Conservation (phyloP, 208 protist genomes). For the Leishmania aethiopica region DNA sequence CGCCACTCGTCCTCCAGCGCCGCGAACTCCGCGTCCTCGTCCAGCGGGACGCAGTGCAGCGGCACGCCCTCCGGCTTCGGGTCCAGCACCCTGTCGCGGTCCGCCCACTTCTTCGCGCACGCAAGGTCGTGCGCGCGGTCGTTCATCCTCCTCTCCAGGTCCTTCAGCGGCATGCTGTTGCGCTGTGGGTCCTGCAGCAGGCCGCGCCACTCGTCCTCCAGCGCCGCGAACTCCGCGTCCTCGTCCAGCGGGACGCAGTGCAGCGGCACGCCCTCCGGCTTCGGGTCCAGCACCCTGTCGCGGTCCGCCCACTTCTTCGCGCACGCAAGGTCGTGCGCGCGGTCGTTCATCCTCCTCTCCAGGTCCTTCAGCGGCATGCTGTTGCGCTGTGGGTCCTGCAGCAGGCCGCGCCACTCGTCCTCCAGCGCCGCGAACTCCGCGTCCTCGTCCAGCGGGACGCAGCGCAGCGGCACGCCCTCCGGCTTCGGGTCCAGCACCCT, state of each 20-base stretch:
- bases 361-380: conserved; percentile 30
- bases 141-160: too few species aligned
- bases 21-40: conserved; percentile 39
- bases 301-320: conserved; percentile 43
- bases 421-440: conserved; percentile 33
- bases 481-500: conserved; percentile 39
- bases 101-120: conserved; percentile 31
- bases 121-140: conserved; percentile 48
- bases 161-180: too few species aligned
- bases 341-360: conserved; percentile 21
- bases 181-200: conserved; percentile 14
- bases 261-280: conserved; percentile 54
- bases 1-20: conserved; percentile 31
- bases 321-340: conserved; percentile 48
- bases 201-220: conserved; percentile 30
- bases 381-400: conserved; percentile 21
- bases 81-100: conserved; percentile 44
- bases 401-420: conserved; percentile 19
- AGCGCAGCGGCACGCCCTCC: conserved; percentile 47
- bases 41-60: conserved; percentile 35
- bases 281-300: conserved; percentile 33
- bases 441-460: conserved; percentile 44
- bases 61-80: conserved; percentile 51
- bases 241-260: conserved; percentile 37
- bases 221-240: conserved; percentile 32